Evolutionary conservation across 2,329 filamentous ascomycete species (phyloP), one percentile per base, ranked within the genome.

Genomic region (Cordyceps cateniannulata): DNA sequence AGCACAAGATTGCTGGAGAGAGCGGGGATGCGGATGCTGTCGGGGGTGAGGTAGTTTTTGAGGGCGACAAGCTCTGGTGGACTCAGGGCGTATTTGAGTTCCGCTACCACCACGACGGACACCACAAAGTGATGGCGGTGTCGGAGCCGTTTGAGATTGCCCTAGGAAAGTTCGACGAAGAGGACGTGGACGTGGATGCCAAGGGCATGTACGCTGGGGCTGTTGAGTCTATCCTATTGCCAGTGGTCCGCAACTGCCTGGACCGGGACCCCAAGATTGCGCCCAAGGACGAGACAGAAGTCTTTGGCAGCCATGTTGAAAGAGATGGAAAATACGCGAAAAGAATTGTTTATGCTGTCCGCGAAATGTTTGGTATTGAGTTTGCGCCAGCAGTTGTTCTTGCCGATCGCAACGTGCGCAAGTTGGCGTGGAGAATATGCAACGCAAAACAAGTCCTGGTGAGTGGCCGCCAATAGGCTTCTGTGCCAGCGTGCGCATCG

Each of bases 41-140:
- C 4, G 81, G 84, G 14, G 95, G 95, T 48, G 91, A 96, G 71
- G 87, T 98, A 69, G 75, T 91, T 14, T 98, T 99, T 70, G 81
- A 87, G 10, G 93, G 95, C 52, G 93, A 98, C 76, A 96, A 96
- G 76, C 82, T 97, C 2, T 99, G 91, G 88, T 99, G 95, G 95
- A 96, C 90, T 0, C 90, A 93, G 63, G 95, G 95, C 59, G 90
- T 96, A 3, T 99, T 96, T 70, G 95, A 99, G 70, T 96, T 99
- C 78, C 87, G 95, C 45, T 97, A 97, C 75, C 95, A 99, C 75
- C 95, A 99, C 74, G 88, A 91, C 66, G 92, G 92, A 60, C 89
- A 89, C 68, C 92, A 99, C 75, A 91, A 89, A 66, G 93, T 96
- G 69, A 95, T 99, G 90, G 86, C 91, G 20, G 90, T 98, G 63